Conservation (phyloP, 1,284 basidiomycete genomes). For the Papiliotrema flavescens region DNA sequence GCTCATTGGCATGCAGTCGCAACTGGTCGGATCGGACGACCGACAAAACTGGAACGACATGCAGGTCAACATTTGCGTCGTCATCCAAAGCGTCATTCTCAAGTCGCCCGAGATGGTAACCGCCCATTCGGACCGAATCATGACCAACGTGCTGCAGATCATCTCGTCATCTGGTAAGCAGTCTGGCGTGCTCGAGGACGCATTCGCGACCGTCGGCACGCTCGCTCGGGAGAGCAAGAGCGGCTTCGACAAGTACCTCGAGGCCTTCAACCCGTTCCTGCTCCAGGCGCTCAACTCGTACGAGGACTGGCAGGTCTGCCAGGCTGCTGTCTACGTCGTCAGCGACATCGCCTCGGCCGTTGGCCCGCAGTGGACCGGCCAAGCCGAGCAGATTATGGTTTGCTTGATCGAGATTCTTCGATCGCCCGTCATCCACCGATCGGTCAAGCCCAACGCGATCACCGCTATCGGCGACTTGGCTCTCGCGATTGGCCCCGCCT, state of each 20-base stretch:
- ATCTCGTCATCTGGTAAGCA: slow-evolving; percentile 85
- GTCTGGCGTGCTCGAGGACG: slow-evolving; percentile 94
- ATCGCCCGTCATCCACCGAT: slow-evolving; percentile 83
- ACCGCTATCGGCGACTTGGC: slow-evolving; percentile 97
- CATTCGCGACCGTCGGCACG: slow-evolving; percentile 91
- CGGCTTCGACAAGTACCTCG: slow-evolving; percentile 82
- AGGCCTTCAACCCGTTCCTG: slow-evolving; percentile 84
- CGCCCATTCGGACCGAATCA: slow-evolving; percentile 88
- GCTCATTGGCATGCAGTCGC: slow-evolving; percentile 78
- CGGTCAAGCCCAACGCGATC: slow-evolving; percentile 93
- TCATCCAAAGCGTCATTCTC: slow-evolving; percentile 78
- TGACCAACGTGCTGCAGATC: slow-evolving; percentile 84
- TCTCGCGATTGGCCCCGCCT: slow-evolving; percentile 79
- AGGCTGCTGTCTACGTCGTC: slow-evolving; percentile 91
- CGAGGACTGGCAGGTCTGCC: slow-evolving; percentile 94
- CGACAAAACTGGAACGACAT: slow-evolving; percentile 99
- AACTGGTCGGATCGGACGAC: slow-evolving; percentile 93
- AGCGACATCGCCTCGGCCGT: slow-evolving; percentile 93
- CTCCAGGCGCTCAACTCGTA: slow-evolving; percentile 85
- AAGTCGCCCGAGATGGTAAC: slow-evolving; percentile 79
- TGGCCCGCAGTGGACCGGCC: slow-evolving; percentile 75
- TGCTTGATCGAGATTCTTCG: slow-evolving; percentile 88
- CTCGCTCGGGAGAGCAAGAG: slow-evolving; percentile 74
- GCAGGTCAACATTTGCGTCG: slow-evolving; percentile 91
- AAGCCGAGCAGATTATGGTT: slow-evolving; percentile 83